Evolutionary conservation across 192 early-diverging fungal species (phyloP), one percentile per base, ranked within the genome.

Genomic region (Linnemannia hyalina): DNA sequence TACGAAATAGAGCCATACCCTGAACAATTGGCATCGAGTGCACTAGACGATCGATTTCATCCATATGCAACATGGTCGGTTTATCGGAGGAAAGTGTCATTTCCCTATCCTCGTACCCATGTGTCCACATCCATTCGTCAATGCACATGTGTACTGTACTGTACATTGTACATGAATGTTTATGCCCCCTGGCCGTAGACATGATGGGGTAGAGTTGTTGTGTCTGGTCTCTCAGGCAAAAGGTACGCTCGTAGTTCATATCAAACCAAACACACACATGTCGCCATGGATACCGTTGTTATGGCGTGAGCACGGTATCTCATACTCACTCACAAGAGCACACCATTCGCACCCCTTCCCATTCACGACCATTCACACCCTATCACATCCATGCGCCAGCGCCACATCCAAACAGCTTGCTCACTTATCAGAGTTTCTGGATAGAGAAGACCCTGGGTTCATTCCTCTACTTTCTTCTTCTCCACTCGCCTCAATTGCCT

Each of bases 261-360:
- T 65, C 60, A 65, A 65, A 65, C 35, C 60, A 26, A 26, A 65
- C 60, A 65, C 60, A 63, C 60, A 60, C 55, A 60, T 60, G n/a
- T 60, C 55, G 55, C 22, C 55, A 52, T 60, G 55, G 8, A 26
- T n/a, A 65, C 60, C 9, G 26, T 65, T 32, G 60, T n/a, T 10
- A 26, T 60, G 57, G 57, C 57, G 57, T 60, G 57, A 60, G 57
- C 10, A 32, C 60, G 29, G 60, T 65, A 32, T 65, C 60, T 32
- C 26, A 11, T 26, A 57, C 8, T 7, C 1, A 0, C 22, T 4
- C 22, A 23, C 22, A n/a, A n/a, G 23, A 60, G 57, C 57, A 60
- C 57, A 60, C 57, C 57, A 60, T 60, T 55, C 54, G n/a, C 8
- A 23, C 8, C 5, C n/a, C 9, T 7, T 13, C 7, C 22, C 23